phyloP scores from a whole-genome alignment of 257 asterid species.

The Marsdenia floribunda region DNA sequence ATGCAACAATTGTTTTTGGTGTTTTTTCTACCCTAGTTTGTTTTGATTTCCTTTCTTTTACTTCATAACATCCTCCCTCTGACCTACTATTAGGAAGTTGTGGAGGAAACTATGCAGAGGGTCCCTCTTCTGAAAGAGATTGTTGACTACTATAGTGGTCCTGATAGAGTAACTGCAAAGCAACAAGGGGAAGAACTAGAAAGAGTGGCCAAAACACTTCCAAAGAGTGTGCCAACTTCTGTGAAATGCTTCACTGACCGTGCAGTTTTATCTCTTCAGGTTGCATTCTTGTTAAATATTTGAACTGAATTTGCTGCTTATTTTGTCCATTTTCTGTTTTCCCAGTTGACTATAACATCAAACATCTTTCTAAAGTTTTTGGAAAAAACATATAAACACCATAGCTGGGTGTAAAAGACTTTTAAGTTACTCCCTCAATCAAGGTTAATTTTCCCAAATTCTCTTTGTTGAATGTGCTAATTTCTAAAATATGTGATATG shows the following conservation, averaged over 20 bases:
- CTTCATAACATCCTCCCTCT: neutral
- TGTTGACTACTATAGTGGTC: slow-evolving; percentile 76
- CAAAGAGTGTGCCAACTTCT: slow-evolving; percentile 64
- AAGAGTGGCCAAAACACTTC: slow-evolving; percentile 80
- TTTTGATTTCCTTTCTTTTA: neutral
- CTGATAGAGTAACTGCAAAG: slow-evolving; percentile 82
- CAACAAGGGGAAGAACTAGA: slow-evolving; percentile 69
- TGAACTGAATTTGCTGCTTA: neutral
- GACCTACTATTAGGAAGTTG: slow-evolving; percentile 41
- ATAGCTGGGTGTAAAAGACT: neutral
- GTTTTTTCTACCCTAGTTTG: neutral
- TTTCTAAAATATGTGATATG: slow-evolving; percentile 2
- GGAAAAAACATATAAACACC: neutral
- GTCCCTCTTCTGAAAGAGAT: slow-evolving; percentile 72
- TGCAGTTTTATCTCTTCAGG: slow-evolving; percentile 89
- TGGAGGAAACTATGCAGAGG: slow-evolving; percentile 63
- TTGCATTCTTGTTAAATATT: slow-evolving; percentile 20
- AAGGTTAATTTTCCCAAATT: neutral
- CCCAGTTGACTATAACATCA: neutral
- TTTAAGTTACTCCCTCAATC: neutral
- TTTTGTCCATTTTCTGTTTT: neutral
- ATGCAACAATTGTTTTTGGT: neutral
- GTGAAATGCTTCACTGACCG: slow-evolving; percentile 65
- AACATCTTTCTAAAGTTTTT: neutral
- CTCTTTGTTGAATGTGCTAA: slow-evolving; percentile 4